Conservation (phyloP, 1,139 yeast species). For the Pichia sp. region DNA sequence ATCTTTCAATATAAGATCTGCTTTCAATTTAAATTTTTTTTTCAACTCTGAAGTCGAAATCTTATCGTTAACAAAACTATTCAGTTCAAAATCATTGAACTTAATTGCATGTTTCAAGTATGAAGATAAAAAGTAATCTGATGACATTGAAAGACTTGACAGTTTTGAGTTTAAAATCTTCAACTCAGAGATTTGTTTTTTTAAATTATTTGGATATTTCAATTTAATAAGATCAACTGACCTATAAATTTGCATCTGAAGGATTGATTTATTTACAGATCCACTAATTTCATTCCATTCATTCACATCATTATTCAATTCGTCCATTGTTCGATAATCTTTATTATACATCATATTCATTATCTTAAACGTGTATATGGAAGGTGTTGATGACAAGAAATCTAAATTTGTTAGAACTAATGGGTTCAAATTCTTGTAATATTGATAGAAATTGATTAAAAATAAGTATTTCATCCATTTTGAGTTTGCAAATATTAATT, state of each 20-base stretch:
- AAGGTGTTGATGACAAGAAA: conserved; percentile 4
- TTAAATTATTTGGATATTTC: background rate
- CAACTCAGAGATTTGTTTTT: conserved; percentile 1
- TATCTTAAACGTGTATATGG: conserved; percentile 7
- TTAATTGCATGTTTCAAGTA: background rate
- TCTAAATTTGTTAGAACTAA: conserved; percentile 12
- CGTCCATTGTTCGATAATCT: conserved; percentile 1
- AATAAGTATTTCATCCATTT: conserved; percentile 11
- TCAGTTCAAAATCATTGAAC: conserved; percentile 1
- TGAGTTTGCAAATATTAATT: conserved; percentile 13
- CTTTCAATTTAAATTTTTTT: background rate
- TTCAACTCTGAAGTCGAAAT: background rate
- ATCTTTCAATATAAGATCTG: background rate
- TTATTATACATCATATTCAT: conserved; percentile 9
- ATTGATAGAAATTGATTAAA: conserved; percentile 8
- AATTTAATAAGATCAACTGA: conserved; percentile 8
- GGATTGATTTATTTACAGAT: conserved; percentile 2
- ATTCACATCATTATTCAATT: conserved; percentile 5
- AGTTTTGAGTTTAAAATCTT: background rate
- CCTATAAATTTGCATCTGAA: conserved; percentile 8
- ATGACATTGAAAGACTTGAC: background rate
- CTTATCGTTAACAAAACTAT: background rate
- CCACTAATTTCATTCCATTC: conserved; percentile 1
- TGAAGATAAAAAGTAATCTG: background rate
- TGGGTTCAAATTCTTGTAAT: conserved; percentile 8